phyloP scores from a whole-genome alignment of 2,329 filamentous ascomycete species.

The Zopfia rhizophila region DNA sequence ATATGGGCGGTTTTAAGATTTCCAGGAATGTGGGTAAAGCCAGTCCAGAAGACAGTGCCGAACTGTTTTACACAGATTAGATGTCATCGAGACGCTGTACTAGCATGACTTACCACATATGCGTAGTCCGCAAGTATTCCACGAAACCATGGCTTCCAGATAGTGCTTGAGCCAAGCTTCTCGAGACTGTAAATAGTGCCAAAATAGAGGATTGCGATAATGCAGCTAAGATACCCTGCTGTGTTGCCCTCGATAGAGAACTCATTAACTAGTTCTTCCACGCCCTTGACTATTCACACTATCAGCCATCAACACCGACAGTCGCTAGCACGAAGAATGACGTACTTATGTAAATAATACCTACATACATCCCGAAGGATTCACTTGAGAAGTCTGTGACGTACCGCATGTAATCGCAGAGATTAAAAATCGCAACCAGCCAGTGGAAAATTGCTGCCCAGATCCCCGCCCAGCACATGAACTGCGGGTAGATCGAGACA shows the following conservation, averaged over 20 bases:
- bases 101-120: too few relatives aligned
- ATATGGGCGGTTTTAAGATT: slow-evolving; percentile 55
- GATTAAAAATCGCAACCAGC: slow-evolving; percentile 63
- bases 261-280: slow-evolving; percentile 65
- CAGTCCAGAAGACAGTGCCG: slow-evolving; percentile 65
- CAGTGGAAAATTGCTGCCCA: slow-evolving; percentile 69
- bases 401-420: slow-evolving; percentile 68
- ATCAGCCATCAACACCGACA: slow-evolving; percentile 2
- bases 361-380: slow-evolving; percentile 65
- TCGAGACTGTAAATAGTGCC: slow-evolving; percentile 62
- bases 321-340: slow-evolving; percentile 3
- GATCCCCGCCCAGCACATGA: slow-evolving; percentile 67
- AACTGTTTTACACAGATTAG: too few relatives aligned
- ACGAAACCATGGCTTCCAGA: slow-evolving; percentile 58
- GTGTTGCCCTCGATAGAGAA: slow-evolving; percentile 55
- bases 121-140: slow-evolving; percentile 64
- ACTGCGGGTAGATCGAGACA: slow-evolving; percentile 61
- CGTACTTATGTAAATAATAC: slow-evolving; percentile 65
- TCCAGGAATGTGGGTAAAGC: slow-evolving; percentile 64
- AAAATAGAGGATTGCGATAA: slow-evolving; percentile 65
- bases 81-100: too few relatives aligned
- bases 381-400: slow-evolving; percentile 67
- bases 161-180: slow-evolving; percentile 57
- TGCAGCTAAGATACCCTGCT: slow-evolving; percentile 61
- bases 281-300: slow-evolving; percentile 60